phyloP scores from a whole-genome alignment of 164 flowering plant genomes.

The Nymphaea colorata region DNA sequence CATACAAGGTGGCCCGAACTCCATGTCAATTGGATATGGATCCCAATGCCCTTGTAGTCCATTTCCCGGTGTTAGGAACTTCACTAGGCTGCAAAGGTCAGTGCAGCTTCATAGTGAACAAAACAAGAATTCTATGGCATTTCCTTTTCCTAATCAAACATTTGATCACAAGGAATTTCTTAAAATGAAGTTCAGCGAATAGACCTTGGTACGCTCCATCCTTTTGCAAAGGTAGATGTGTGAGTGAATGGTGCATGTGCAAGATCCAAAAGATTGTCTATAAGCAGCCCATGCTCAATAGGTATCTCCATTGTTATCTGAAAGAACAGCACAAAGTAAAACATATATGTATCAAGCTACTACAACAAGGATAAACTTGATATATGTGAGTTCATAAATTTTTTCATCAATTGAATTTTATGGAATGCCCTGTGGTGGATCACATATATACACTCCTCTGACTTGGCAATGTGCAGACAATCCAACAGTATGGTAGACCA shows the following conservation, averaged over 20 bases:
- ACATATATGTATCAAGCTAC: neutral
- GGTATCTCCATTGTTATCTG: slow-evolving; percentile 81
- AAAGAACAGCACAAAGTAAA: neutral
- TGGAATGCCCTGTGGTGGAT: neutral
- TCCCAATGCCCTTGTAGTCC: slow-evolving; percentile 97
- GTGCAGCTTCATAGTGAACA: neutral
- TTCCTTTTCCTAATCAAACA: neutral
- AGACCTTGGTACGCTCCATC: slow-evolving; percentile 14
- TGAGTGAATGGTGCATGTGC: slow-evolving; percentile 88
- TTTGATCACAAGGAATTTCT: neutral
- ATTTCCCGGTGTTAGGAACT: slow-evolving; percentile 79
- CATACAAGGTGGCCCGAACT: slow-evolving; percentile 87
- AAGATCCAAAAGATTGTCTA: slow-evolving; percentile 77
- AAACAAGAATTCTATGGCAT: neutral
- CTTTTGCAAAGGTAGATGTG: slow-evolving; percentile 86
- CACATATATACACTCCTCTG: too few species aligned
- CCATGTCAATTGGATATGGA: slow-evolving; percentile 94
- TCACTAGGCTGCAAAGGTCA: slow-evolving; percentile 56
- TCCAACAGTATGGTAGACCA: too few species aligned
- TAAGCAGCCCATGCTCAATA: slow-evolving; percentile 72
- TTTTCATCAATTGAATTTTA: neutral
- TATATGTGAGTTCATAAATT: too few species aligned
- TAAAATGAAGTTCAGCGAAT: neutral
- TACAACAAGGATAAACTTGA: neutral
- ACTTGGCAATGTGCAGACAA: too few species aligned